Evolutionary conservation across 139 green algal species (phyloP).

Genomic region (Penium margaritaceum): DNA sequence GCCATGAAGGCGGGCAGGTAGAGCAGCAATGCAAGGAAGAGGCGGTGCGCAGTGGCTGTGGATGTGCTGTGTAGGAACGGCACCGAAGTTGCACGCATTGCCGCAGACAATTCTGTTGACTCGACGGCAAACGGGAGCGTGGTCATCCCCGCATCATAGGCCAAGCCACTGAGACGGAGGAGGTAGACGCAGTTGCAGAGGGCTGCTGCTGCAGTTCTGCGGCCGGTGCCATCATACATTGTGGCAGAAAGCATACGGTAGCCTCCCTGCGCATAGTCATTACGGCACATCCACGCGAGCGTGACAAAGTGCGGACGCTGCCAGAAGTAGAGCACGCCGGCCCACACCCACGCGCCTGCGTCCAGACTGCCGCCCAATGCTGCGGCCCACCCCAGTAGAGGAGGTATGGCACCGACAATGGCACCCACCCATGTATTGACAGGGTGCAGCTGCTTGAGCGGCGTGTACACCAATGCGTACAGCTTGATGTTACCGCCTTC

Average conservation of each 20-base stretch:
- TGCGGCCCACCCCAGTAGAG: conserved; percentile 93
- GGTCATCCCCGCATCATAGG: conserved; percentile 56
- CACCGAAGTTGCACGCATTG: conserved; percentile 61
- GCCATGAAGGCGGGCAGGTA: conserved; percentile 84
- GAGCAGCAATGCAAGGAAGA: conserved; percentile 80
- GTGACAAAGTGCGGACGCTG: conserved; percentile 97
- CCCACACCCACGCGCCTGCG: conserved; percentile 64
- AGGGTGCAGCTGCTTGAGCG: conserved; percentile 80
- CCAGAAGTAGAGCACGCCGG: conserved; percentile 86
- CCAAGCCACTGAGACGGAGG: conserved; percentile 65
- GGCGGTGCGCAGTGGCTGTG: conserved; percentile 57
- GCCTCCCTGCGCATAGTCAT: conserved; percentile 77
- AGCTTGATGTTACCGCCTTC: conserved; percentile 87
- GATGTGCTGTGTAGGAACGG: conserved; percentile 64
- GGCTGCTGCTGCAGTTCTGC: conserved; percentile 66
- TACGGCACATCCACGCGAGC: conserved; percentile 84
- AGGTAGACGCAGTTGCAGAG: conserved; percentile 83
- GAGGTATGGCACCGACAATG: conserved; percentile 89
- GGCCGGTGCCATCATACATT: no score
- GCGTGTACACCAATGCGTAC: conserved; percentile 92
- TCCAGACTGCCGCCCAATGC: conserved; percentile 62
- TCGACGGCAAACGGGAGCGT: conserved; percentile 71
- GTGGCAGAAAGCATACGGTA: no score
- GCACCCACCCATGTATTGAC: conserved; percentile 93
- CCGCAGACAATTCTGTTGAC: conserved; percentile 51